phyloP scores from a whole-genome alignment of 306 rosid genomes.

The Cicer yamashitae region DNA sequence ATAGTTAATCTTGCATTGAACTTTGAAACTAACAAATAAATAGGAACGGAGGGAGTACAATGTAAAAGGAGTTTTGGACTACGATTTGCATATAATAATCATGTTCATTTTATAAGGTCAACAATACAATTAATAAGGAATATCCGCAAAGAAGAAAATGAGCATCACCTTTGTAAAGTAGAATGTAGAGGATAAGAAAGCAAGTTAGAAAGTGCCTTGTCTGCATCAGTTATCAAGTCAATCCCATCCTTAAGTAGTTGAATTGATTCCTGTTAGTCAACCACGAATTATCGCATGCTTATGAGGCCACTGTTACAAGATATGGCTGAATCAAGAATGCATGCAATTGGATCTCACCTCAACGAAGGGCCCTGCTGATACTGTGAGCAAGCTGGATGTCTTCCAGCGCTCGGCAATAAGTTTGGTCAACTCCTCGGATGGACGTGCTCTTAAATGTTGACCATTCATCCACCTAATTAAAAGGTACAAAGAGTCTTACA shows the following conservation, averaged over 20 bases:
- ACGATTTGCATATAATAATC: background rate
- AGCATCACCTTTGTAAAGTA: constrained; percentile 70
- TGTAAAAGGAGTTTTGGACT: background rate
- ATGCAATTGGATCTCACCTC: constrained; percentile 63
- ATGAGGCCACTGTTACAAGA: background rate
- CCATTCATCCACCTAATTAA: constrained; percentile 95
- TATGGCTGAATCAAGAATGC: constrained; percentile 30
- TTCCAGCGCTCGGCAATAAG: constrained; percentile 83
- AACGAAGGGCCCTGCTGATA: constrained; percentile 67
- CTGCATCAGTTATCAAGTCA: constrained; percentile 82
- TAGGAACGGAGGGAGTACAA: too few relatives aligned
- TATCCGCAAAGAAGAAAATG: constrained; percentile 9
- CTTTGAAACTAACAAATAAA: too few relatives aligned
- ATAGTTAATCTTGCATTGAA: too few relatives aligned
- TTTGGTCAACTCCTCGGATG: constrained; percentile 69
- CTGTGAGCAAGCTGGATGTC: constrained; percentile 64
- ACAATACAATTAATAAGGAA: background rate
- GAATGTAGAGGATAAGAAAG: constrained; percentile 80
- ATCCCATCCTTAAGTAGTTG: constrained; percentile 89
- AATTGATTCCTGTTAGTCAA: constrained; percentile 68
- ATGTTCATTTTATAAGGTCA: constrained; percentile 21
- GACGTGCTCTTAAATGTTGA: constrained; percentile 80
- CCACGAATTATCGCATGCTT: constrained; percentile 30
- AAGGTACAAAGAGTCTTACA: constrained; percentile 24
- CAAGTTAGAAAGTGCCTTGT: constrained; percentile 73